Evolutionary conservation across 306 rosid species (phyloP).

Genomic region (Castanospermum australe): DNA sequence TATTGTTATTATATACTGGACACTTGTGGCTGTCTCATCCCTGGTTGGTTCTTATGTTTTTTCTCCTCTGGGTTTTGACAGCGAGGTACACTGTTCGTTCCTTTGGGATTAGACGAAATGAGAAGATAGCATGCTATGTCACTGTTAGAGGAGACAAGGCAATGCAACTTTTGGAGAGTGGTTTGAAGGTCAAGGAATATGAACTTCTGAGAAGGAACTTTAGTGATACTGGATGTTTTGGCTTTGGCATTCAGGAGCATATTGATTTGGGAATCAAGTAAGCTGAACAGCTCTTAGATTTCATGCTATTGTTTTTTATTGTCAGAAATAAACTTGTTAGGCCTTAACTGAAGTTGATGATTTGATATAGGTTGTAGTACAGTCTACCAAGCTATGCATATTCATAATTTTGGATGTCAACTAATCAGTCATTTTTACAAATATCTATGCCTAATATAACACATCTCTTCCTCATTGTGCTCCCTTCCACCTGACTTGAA

Average conservation of each 20-base stretch:
- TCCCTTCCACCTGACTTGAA: background rate
- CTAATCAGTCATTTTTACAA: too few relatives aligned
- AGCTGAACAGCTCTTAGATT: constrained; percentile 27
- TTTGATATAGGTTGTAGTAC: background rate
- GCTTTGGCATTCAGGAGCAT: constrained; percentile 91
- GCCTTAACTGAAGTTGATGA: background rate
- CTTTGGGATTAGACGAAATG: constrained; percentile 81
- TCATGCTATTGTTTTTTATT: background rate
- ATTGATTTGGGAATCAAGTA: constrained; percentile 85
- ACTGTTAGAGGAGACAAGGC: constrained; percentile 91
- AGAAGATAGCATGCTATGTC: constrained; percentile 89
- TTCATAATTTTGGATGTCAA: background rate
- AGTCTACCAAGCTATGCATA: background rate
- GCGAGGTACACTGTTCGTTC: constrained; percentile 83
- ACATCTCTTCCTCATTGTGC: background rate
- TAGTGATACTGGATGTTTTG: constrained; percentile 83
- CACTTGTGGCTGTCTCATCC: background rate
- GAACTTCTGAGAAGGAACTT: constrained; percentile 80
- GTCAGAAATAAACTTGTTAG: background rate
- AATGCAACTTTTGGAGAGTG: constrained; percentile 85
- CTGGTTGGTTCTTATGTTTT: background rate
- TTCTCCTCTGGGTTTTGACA: constrained; percentile 16
- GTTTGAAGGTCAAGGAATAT: constrained; percentile 80
- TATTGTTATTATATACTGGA: background rate
- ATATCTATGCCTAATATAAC: background rate